These are phyloP conservation scores for Pezicula rhizophila DNA, from an alignment of 2,329 filamentous ascomycete species.

Conservation along the genomic window DNA sequence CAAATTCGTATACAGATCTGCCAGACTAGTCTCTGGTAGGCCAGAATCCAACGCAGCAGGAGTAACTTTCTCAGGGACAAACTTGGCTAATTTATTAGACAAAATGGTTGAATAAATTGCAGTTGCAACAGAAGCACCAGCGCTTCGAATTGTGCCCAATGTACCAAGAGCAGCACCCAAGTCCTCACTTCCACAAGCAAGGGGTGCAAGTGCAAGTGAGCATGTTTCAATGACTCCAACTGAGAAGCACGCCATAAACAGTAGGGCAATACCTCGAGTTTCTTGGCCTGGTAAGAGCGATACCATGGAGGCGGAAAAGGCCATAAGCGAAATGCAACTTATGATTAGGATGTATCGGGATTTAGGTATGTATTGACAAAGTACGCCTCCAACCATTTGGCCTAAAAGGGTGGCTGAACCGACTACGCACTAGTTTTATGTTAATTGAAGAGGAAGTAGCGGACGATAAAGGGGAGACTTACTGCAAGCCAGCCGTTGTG, in stretches of 20 bases:
- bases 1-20: constrained; percentile 3
- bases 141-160: constrained; percentile 30
- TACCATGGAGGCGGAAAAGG: constrained; percentile 27
- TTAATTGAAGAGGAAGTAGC: background rate
- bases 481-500: constrained; percentile 7
- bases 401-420: constrained; percentile 5
- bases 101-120: constrained; percentile 31
- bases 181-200: constrained; percentile 29
- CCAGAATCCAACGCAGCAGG: constrained; percentile 30
- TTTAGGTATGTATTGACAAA: constrained; percentile 30
- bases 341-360: constrained; percentile 30
- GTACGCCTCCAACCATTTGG: constrained; percentile 24
- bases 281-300: constrained; percentile 21
- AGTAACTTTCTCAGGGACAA: constrained; percentile 26
- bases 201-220: constrained; percentile 29
- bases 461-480: background rate
- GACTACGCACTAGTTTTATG: constrained; percentile 4
- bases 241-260: constrained; percentile 24
- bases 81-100: constrained; percentile 27
- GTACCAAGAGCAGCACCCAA: constrained; percentile 29
- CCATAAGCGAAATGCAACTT: constrained; percentile 21
- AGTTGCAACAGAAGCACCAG: constrained; percentile 28
- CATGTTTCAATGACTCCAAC: constrained; percentile 30
- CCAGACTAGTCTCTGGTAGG: constrained; percentile 20
- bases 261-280: constrained; percentile 25